Conservation (phyloP, 73 alveolate species). For the Stentor coeruleus region DNA sequence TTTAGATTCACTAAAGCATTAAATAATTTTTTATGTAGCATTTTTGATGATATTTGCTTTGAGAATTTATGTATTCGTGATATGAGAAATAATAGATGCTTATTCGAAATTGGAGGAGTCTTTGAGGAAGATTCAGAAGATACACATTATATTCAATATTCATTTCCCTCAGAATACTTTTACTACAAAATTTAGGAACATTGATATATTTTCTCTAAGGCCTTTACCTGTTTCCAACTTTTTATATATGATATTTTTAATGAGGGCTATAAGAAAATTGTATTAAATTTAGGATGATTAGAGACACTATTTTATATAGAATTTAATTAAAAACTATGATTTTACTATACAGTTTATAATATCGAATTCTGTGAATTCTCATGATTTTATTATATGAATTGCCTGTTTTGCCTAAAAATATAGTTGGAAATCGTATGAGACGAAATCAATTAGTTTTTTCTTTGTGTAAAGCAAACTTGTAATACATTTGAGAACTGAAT, state of each 20-base stretch:
- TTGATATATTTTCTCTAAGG: slow-evolving; percentile 71
- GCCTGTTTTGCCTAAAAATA: slow-evolving; percentile 70
- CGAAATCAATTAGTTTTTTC: slow-evolving; percentile 80
- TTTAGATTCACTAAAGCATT: background rate
- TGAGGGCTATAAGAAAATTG: too few species aligned
- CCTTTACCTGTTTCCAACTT: slow-evolving; percentile 71
- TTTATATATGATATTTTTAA: too few species aligned
- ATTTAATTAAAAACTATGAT: slow-evolving; percentile 69
- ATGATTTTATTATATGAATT: slow-evolving; percentile 83
- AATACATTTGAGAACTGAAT: slow-evolving; percentile 85
- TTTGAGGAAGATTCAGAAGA: slow-evolving; percentile 32
- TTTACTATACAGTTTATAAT: slow-evolving; percentile 85
- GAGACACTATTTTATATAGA: slow-evolving; percentile 78
- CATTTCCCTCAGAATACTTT: slow-evolving; percentile 80
- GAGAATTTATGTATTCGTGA: slow-evolving; percentile 61
- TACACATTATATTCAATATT: slow-evolving; percentile 66
- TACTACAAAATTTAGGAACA: slow-evolving; percentile 70
- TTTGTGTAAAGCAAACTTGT: slow-evolving; percentile 80
- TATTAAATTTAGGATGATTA: slow-evolving; percentile 69
- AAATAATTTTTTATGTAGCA: slow-evolving; percentile 56
- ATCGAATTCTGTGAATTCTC: slow-evolving; percentile 78
- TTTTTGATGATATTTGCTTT: slow-evolving; percentile 61
- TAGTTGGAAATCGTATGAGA: slow-evolving; percentile 74
- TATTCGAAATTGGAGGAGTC: slow-evolving; percentile 63
- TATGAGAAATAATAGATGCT: slow-evolving; percentile 48